These are phyloP conservation scores for Candida sithepensis DNA, from an alignment of 805 yeast genomes.

Conservation along the genomic window DNA sequence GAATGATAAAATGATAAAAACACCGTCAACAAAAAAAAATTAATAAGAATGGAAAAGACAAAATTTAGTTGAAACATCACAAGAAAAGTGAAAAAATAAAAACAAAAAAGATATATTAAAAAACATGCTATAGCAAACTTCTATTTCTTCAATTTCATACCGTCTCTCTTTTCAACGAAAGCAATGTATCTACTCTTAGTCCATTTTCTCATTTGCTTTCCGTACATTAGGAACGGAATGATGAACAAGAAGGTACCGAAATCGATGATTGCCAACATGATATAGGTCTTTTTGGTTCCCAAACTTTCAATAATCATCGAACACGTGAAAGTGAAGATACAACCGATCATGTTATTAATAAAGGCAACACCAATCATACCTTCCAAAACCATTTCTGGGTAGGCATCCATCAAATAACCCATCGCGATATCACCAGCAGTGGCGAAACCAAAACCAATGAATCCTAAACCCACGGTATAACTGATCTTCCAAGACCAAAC, in stretches of 20 bases:
- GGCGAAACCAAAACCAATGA: slow-evolving; percentile 68
- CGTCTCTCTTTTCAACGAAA: slow-evolving; percentile 52
- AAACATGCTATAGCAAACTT: no score
- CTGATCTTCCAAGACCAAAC: slow-evolving; percentile 50
- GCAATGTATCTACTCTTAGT: slow-evolving; percentile 54
- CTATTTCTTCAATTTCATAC: slow-evolving; percentile 14
- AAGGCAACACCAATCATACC: slow-evolving; percentile 69
- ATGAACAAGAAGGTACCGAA: slow-evolving; percentile 49
- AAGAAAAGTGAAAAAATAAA: not conserved
- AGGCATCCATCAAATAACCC: slow-evolving; percentile 63
- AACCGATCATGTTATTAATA: slow-evolving; percentile 61
- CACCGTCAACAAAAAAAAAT: not conserved
- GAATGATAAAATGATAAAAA: no score
- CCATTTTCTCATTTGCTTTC: slow-evolving; percentile 41
- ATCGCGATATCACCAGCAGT: slow-evolving; percentile 69
- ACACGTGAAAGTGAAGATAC: slow-evolving; percentile 64
- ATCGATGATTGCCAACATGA: slow-evolving; percentile 58
- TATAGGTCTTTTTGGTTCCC: slow-evolving; percentile 57
- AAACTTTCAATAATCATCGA: slow-evolving; percentile 55
- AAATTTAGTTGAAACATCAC: no score
- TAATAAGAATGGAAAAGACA: not conserved
- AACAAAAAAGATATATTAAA: not conserved
- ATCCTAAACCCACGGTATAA: slow-evolving; percentile 55
- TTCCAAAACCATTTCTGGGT: slow-evolving; percentile 66
- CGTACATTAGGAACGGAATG: slow-evolving; percentile 38